Evolutionary conservation across 805 yeast genomes (phyloP), one percentile per base, ranked within the genome.

Genomic region (Millerozyma acaciae): DNA sequence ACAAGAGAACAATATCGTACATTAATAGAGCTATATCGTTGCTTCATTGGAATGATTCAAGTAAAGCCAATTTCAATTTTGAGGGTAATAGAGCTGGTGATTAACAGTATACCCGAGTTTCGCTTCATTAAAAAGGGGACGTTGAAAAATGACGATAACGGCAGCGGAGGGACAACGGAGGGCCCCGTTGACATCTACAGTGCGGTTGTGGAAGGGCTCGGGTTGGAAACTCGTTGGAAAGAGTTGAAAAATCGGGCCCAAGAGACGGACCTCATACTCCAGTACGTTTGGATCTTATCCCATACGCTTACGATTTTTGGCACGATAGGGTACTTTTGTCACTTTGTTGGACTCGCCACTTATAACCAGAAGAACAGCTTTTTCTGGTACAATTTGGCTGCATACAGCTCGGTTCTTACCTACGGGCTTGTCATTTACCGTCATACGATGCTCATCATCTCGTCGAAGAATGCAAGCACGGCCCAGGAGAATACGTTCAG

Each of bases 341-440:
- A 23, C 13, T 7, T n/a, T 7, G 10, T 23, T 7, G 13, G 26
- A 23, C 10, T 15, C 6, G 6, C 7, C 6, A 7, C 6, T 23
- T 6, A 8, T 23, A 23, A 23, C 13, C 9, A 20, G 10, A 20
- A 8, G 22, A n/a, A 15, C 10, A 15, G 12, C 12, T 8, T n/a
- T 23, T 6, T 13, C n/a, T 24, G 15, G 15, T 37, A 26, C 19
- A 24, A 22, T 10, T 2, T 34, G 3, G 12, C 27, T 22, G 26
- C 14, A 7, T 27, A 30, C 18, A n/a, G 21, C 14, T 18, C 22
- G 10, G 25, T 36, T 8, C 7, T 42, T 13, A 51, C 57, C 12
- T 52, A 52, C 27, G n/a, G 39, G 2, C 27, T 51, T 24, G 53
- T 53, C 3, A 37, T 48, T 2, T 42, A 43, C 25, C 47, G 47